Percentiles rank a stretch among this genome's conserved stretches.
Conservation (phyloP, 768 basidiomycete species). For the Cystobasidium onofrii region DNA sequence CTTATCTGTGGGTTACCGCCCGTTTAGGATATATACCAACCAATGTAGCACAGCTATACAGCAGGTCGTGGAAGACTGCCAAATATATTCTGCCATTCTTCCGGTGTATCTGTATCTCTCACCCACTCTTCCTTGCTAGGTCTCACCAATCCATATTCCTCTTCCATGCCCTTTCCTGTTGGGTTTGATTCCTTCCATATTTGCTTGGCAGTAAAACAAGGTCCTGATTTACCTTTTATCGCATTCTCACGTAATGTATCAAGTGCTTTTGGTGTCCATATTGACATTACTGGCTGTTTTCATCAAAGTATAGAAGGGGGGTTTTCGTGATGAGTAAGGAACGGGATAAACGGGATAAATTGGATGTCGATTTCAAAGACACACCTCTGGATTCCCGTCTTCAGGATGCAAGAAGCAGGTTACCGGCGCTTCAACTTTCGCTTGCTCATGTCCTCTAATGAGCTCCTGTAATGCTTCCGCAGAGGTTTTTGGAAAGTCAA, state of each 20-base stretch:
- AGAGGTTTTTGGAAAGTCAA: slow-evolving; percentile 37
- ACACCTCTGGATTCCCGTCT: slow-evolving; percentile 35
- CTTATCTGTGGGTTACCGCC: too few relatives aligned
- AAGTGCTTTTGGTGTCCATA: slow-evolving; percentile 37
- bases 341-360: too few relatives aligned
- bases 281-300: slow-evolving; percentile 35
- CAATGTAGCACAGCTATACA: background rate
- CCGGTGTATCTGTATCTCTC: slow-evolving; percentile 36
- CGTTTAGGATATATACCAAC: too few relatives aligned
- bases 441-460: background rate
- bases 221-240: slow-evolving; percentile 35
- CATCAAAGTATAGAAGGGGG: background rate
- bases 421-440: slow-evolving; percentile 28
- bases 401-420: slow-evolving; percentile 36
- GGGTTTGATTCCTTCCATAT: slow-evolving; percentile 28
- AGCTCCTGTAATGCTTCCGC: slow-evolving; percentile 30
- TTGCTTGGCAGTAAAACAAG: slow-evolving; percentile 36
- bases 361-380: too few relatives aligned
- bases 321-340: background rate
- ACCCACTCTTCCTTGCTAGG: slow-evolving; percentile 31
- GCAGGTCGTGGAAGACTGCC: background rate
- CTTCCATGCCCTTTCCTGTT: slow-evolving; percentile 24
- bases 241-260: slow-evolving; percentile 33
- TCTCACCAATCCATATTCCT: slow-evolving; percentile 16
- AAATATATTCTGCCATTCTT: slow-evolving; percentile 35